Evolutionary conservation across 2,329 filamentous ascomycete species (phyloP).

Genomic region (Arthrobotrys conoides): DNA sequence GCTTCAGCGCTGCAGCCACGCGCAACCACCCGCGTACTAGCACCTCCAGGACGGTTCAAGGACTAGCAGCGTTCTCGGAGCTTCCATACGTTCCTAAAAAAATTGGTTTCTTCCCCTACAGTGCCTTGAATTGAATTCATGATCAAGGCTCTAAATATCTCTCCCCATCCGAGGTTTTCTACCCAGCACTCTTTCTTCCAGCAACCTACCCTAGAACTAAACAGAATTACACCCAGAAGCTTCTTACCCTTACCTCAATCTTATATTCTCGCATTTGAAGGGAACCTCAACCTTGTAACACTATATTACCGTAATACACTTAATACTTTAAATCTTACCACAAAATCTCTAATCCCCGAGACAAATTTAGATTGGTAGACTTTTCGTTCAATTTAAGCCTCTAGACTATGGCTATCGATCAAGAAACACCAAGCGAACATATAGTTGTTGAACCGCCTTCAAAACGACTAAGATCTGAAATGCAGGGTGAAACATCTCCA

Average conservation of each 20-base stretch:
- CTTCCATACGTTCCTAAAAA: neutral
- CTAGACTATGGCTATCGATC: slow-evolving; percentile 3
- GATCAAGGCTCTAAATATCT: neutral
- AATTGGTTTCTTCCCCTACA: neutral
- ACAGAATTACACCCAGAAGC: neutral
- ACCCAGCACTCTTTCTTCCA: neutral
- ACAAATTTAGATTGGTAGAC: neutral
- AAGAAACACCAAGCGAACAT: neutral
- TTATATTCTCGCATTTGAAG: neutral
- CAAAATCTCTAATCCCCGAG: neutral
- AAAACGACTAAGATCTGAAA: neutral
- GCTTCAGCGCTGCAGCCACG: slow-evolving; percentile 11
- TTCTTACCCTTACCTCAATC: neutral
- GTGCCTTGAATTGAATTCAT: too few relatives aligned
- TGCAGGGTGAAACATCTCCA: neutral
- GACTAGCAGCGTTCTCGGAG: neutral
- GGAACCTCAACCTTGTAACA: neutral
- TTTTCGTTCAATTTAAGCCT: neutral
- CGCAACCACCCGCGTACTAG: neutral
- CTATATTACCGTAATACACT: neutral
- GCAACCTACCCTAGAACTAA: neutral
- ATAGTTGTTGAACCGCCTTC: neutral
- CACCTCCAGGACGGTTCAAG: neutral
- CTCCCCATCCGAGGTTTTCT: too few relatives aligned
- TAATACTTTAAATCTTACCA: neutral